These are phyloP conservation scores for Rhodotorula mucilaginosa DNA, from an alignment of 1,284 basidiomycete species.

Conservation along the genomic window DNA sequence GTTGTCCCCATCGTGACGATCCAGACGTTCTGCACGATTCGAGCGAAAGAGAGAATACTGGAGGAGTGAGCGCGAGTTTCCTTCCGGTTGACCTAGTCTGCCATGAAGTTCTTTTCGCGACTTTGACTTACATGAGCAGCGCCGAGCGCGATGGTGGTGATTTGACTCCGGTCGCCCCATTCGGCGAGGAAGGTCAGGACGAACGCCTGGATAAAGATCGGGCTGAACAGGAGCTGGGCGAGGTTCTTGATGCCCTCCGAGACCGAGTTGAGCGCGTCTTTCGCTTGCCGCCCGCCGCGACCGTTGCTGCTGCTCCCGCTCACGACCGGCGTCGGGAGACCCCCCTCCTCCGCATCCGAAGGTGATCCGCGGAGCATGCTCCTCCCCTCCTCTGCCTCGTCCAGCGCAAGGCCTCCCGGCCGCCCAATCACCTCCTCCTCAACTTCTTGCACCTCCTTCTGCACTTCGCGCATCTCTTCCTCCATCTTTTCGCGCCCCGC, in stretches of 20 bases:
- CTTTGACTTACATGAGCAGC: conserved; percentile 78
- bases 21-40: conserved; percentile 59
- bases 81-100: no score
- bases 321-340: conserved; percentile 19
- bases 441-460: conserved; percentile 74
- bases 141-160: conserved; percentile 92
- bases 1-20: conserved; percentile 88
- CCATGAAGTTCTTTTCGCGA: neutral
- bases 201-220: conserved; percentile 94
- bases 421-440: conserved; percentile 69
- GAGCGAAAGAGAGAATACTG: neutral
- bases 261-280: conserved; percentile 36
- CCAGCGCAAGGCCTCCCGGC: conserved; percentile 12
- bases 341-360: conserved; percentile 1
- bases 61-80: neutral
- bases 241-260: conserved; percentile 75
- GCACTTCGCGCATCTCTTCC: conserved; percentile 60
- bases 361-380: neutral
- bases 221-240: conserved; percentile 76
- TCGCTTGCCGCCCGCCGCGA: conserved; percentile 1
- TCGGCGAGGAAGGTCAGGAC: conserved; percentile 94
- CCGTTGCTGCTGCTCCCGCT: neutral
- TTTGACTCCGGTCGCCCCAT: conserved; percentile 97
- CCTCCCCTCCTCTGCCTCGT: conserved; percentile 41
- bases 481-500: conserved; percentile 70